Evolutionary conservation across 1,284 basidiomycete species (phyloP).

Genomic region (Apiotrichum brassicae): DNA sequence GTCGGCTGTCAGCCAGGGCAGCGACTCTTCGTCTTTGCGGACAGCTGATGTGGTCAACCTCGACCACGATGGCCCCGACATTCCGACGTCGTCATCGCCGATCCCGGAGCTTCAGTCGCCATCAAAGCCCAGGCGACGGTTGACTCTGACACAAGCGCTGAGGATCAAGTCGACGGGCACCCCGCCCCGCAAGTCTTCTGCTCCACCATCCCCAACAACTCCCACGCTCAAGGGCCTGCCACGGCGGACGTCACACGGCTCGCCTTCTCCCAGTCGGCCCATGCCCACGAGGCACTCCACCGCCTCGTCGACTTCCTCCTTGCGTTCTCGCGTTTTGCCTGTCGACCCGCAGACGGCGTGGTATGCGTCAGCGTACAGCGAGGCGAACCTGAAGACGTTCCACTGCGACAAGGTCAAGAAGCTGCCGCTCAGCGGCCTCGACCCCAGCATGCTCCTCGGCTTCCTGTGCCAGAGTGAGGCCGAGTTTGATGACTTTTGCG

Average conservation of each 20-base stretch:
- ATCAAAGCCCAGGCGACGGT: not conserved
- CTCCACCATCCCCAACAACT: not conserved
- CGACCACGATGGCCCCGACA: slow-evolving; percentile 18
- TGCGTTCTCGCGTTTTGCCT: slow-evolving; percentile 1
- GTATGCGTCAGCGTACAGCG: slow-evolving; percentile 59
- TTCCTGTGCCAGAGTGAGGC: slow-evolving; percentile 75
- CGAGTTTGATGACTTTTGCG: slow-evolving; percentile 77
- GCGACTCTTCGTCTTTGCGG: slow-evolving; percentile 2
- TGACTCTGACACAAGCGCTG: not conserved
- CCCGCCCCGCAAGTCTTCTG: not conserved
- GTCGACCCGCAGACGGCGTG: slow-evolving; percentile 51
- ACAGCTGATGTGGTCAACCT: slow-evolving; percentile 34
- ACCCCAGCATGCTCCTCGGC: slow-evolving; percentile 94
- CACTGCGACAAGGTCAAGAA: slow-evolving; percentile 90
- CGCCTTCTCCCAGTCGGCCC: slow-evolving; percentile 4
- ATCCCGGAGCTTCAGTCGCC: not conserved
- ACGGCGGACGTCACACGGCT: not conserved
- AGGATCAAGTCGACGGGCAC: not conserved
- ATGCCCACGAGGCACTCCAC: not conserved
- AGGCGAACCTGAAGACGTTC: slow-evolving; percentile 72
- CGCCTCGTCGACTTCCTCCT: not conserved
- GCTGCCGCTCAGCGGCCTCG: slow-evolving; percentile 83
- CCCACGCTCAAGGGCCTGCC: not conserved
- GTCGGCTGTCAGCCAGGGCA: not conserved
- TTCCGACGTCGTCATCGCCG: not conserved